These are phyloP conservation scores for Hypoxylon sp. DNA, from an alignment of 2,329 filamentous ascomycete genomes.

Conservation along the genomic window DNA sequence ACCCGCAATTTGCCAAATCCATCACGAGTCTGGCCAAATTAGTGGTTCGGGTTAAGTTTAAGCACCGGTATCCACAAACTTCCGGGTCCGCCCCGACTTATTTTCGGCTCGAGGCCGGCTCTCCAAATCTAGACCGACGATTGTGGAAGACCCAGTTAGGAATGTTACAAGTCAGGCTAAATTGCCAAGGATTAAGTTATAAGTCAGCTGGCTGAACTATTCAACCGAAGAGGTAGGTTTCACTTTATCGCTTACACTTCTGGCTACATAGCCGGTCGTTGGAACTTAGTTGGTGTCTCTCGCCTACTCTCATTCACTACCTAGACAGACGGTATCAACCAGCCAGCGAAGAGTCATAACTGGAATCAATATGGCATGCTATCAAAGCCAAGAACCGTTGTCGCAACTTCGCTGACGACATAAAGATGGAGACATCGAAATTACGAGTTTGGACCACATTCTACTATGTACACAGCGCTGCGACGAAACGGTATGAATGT, in stretches of 20 bases:
- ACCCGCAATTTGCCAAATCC: conserved; percentile 39
- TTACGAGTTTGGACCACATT: conserved; percentile 17
- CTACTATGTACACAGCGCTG: conserved; percentile 22
- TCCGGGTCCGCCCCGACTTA: conserved; percentile 45
- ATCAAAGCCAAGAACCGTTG: conserved; percentile 7
- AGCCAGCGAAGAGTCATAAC: conserved; percentile 19
- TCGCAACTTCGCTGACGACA: conserved; percentile 6
- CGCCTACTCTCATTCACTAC: conserved; percentile 24
- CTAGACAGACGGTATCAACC: conserved; percentile 13
- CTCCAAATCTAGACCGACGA: conserved; percentile 38
- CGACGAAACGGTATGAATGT: conserved; percentile 17
- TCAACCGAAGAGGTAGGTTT: conserved; percentile 38
- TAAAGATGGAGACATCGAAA: conserved; percentile 18
- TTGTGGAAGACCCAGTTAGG: conserved; percentile 41
- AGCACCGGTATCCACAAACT: conserved; percentile 40
- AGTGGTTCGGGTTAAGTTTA: conserved; percentile 42
- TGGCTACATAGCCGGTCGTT: conserved; percentile 23
- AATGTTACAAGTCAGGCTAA: conserved; percentile 46
- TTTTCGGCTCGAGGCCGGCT: conserved; percentile 44
- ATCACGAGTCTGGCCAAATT: conserved; percentile 31
- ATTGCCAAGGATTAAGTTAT: conserved; percentile 42
- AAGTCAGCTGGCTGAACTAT: conserved; percentile 41
- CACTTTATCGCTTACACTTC: conserved; percentile 17
- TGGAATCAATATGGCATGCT: conserved; percentile 9
- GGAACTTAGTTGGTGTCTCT: conserved; percentile 14